Evolutionary conservation across 805 yeast genomes (phyloP).

Genomic region (Aciculoconidium aculeatum): DNA sequence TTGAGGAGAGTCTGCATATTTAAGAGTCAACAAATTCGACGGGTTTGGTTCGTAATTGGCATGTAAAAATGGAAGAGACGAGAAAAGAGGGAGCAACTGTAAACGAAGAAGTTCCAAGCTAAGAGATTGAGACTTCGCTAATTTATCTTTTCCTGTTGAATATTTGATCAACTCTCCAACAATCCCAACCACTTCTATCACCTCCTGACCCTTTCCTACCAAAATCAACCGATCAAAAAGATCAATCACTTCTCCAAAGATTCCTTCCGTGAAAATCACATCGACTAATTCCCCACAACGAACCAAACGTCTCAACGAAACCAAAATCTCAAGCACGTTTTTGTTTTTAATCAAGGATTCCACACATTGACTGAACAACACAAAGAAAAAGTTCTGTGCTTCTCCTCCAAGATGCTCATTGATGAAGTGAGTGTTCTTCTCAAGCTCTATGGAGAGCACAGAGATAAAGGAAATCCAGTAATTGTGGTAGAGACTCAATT

Average conservation of each 20-base stretch:
- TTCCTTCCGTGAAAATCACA: constrained; percentile 56
- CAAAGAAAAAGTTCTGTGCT: constrained; percentile 62
- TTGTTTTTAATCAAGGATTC: constrained; percentile 56
- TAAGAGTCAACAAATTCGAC: constrained; percentile 20
- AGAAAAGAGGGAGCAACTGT: constrained; percentile 56
- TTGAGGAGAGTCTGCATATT: constrained; percentile 24
- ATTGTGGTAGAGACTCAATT: constrained; percentile 43
- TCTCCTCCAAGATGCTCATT: constrained; percentile 49
- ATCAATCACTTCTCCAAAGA: constrained; percentile 72
- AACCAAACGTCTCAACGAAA: constrained; percentile 43
- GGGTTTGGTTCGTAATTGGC: constrained; percentile 34
- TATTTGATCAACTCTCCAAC: too few relatives aligned
- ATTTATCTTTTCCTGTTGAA: too few relatives aligned
- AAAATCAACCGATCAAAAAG: constrained; percentile 66
- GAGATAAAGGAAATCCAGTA: constrained; percentile 77
- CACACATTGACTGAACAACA: constrained; percentile 77
- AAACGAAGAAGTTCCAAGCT: constrained; percentile 79
- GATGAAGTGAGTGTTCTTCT: constrained; percentile 42
- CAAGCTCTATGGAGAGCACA: constrained; percentile 63
- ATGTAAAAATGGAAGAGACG: constrained; percentile 53
- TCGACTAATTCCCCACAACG: constrained; percentile 51
- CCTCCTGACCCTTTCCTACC: too few relatives aligned
- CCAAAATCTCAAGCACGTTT: constrained; percentile 46
- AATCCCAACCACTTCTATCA: too few relatives aligned
- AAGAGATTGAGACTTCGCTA: too few relatives aligned